A percentile compares a stretch with the other conserved stretches of the same genome.
Conservation (phyloP, 495 filamentous ascomycete species). For the Geoglossum glabrum region DNA sequence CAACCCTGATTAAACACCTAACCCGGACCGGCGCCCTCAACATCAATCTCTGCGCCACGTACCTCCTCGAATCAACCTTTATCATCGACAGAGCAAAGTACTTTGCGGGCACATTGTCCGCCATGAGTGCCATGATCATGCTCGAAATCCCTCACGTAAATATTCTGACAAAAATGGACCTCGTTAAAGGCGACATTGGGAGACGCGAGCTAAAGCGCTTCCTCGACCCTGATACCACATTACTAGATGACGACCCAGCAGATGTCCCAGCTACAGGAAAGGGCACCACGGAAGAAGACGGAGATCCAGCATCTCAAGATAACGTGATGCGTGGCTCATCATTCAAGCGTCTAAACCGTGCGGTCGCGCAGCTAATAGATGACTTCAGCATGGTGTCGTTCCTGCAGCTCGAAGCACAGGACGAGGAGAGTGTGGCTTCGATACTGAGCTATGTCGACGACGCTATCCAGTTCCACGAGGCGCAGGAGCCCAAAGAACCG, state of each 20-base stretch:
- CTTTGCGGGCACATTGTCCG: conserved; percentile 84
- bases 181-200: conserved; percentile 64
- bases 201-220: conserved; percentile 74
- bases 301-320: conserved; percentile 37
- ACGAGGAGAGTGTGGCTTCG: conserved; percentile 79
- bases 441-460: conserved; percentile 97
- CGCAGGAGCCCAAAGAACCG: conserved; percentile 81
- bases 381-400: conserved; percentile 97
- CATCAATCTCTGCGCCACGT: conserved; percentile 83
- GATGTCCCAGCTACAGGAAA: conserved; percentile 22
- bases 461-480: conserved; percentile 86
- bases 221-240: conserved; percentile 55
- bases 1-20: conserved; percentile 64
- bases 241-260: conserved; percentile 50
- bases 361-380: conserved; percentile 78
- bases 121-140: conserved; percentile 98
- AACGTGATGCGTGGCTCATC: conserved; percentile 58
- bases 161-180: conserved; percentile 90
- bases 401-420: conserved; percentile 67
- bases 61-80: conserved; percentile 88
- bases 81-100: conserved; percentile 90
- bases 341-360: conserved; percentile 60
- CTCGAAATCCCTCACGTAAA: conserved; percentile 91
- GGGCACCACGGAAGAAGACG: conserved; percentile 18
- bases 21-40: conserved; percentile 61